Evolutionary conservation across 176 grass and related monocot genomes (phyloP), one percentile per base, ranked within the genome.

Genomic region (Musa itinerans): DNA sequence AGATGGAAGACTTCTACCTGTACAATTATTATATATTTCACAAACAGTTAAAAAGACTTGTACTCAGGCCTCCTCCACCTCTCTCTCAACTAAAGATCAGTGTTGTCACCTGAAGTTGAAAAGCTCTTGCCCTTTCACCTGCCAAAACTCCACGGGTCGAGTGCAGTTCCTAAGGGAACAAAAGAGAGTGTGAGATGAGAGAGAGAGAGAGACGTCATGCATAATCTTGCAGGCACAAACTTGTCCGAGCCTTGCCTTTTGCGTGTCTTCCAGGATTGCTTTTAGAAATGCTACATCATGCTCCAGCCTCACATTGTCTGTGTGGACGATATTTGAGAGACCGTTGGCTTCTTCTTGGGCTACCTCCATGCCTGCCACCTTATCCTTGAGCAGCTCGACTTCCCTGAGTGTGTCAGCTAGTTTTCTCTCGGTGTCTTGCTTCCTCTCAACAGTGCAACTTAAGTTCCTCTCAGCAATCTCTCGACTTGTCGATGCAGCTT

Each of bases 231-330:
- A 27, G 26, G 26, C 26, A 27, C 26, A 27, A 27, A 2, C 26
- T 24, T 23, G 23, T 23, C 0, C 23, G 23, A 26, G 1, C 1
- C 25, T 26, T 81, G 85, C 95, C 95, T 98, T 93, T 81, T 91
- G 88, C 52, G 88, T 93, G 49, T 93, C 90, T 70, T 98, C 95
- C 84, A 87, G 77, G 58, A 98, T 82, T 2, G 90, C 90, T 85
- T 94, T 99, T 22, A 99, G 72, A 83, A 89, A 99, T 2, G 95
- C 90, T 49, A 99, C 95, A 53, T 98, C 90, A 3, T 89, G 95
- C 75, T 98, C 95, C 1, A 98, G 88, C 50, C 84, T 77, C 82
- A 94, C 90, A 82, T 94, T 98, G 25, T 94, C 95, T 16, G 88
- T 56, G 63, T 98, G 95, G 54, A 91, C 90, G 2, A 82, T 75